Evolutionary conservation across 768 basidiomycete genomes (phyloP), one percentile per base, ranked within the genome.

Genomic region (Melanogaster broomeanus): DNA sequence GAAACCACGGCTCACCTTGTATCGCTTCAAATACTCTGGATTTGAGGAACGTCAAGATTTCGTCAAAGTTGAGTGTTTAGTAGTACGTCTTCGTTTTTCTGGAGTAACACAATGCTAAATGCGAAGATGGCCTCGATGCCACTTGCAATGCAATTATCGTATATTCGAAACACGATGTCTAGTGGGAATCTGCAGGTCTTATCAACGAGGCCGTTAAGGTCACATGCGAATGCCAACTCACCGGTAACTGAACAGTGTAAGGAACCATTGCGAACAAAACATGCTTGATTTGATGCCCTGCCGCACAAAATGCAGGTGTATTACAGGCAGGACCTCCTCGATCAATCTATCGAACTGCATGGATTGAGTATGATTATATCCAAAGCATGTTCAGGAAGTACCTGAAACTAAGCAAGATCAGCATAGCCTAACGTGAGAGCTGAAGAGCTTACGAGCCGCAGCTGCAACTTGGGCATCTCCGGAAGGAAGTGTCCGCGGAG

Each of bases 211-310:
- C 24, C 13, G 42, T 3, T 35, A 33, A 2, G 12, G 33, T 47
- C 21, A 31, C 15, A 16, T 28, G 18, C 47, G 9, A 25, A 25
- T 24, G 22, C 7, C 6, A 13, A 64, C 80, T 61, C 63, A 88
- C 92, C 92, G 84, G 70, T 96, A 98, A 64, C 92, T 91, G 75
- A 98, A 98, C 67, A 99, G 73, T 0, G 97, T 98, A 65, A 99
- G 76, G 70, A 98, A 98, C 97, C 97, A 99, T 58, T 98, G 97
- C 13, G 92, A 93, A 63, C 93, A 96, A 66, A 89, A 98, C 94
- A 99, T 98, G 72, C 90, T 95, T 41, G 93, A 94, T 68, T 98
- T 98, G 64, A 98, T 75, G 27, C 95, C 96, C 70, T 97, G 90
- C 27, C 95, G 83, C 27, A 96, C 71, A 62, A 99, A 91, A 69